These are phyloP conservation scores for Zygoascus hellenicus DNA, from an alignment of 1,139 yeast genomes.

Conservation along the genomic window DNA sequence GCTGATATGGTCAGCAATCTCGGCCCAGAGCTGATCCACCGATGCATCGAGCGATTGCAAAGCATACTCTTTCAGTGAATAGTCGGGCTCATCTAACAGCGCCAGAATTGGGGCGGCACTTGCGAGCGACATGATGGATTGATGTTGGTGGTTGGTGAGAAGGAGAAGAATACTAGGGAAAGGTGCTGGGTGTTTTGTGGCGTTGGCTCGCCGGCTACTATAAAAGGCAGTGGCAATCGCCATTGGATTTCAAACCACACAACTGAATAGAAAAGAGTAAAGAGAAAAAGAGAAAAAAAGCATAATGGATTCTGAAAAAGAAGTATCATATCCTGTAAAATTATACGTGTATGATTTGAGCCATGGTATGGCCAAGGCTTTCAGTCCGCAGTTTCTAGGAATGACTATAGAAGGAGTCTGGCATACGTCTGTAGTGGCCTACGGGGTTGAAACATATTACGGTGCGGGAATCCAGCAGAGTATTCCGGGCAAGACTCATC, in stretches of 20 bases:
- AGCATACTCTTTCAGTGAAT: slow-evolving; percentile 75
- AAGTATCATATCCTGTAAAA: slow-evolving; percentile 36
- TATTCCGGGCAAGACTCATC: slow-evolving; percentile 51
- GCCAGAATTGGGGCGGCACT: slow-evolving; percentile 46
- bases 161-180: not conserved
- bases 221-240: not conserved
- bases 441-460: slow-evolving; percentile 51
- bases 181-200: too few species aligned
- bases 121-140: slow-evolving; percentile 7
- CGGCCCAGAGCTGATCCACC: slow-evolving; percentile 96
- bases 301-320: not conserved
- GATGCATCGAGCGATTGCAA: slow-evolving; percentile 71
- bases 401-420: slow-evolving; percentile 52
- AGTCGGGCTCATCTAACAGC: slow-evolving; percentile 75
- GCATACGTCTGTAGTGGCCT: slow-evolving; percentile 59
- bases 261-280: not conserved
- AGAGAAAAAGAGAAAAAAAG: not conserved
- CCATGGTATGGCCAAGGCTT: slow-evolving; percentile 37
- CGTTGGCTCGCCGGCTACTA: too few species aligned
- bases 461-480: slow-evolving; percentile 53
- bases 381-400: slow-evolving; percentile 32
- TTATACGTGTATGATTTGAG: slow-evolving; percentile 65
- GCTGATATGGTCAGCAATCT: slow-evolving; percentile 82
- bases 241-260: not conserved
- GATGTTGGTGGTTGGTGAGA: not conserved